Base-by-base conservation (phyloP, 208 protist genomes). In the Herpetomonas tarakana region DNA sequence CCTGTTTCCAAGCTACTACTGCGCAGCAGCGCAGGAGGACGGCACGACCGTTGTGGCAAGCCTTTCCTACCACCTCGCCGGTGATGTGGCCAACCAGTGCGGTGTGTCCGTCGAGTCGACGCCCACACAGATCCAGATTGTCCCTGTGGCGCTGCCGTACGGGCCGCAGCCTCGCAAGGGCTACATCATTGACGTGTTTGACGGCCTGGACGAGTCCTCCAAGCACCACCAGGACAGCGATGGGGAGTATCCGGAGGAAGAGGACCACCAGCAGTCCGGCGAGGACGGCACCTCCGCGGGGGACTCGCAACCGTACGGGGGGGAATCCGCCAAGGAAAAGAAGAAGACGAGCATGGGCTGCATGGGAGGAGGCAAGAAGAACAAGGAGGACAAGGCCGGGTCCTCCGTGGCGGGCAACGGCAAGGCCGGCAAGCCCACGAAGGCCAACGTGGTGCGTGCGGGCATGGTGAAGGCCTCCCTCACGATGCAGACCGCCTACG, bases 1-100 rank as follows among this genome's bases (percentile, higher is more conserved):
- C 44, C 44, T 49, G 44, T 49, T 49, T 18, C 44, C 44, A 4
- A 49, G 44, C 44, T 49, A 49, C 44, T 49, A 24, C 44, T 49
- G 44, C 44, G 19, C 16, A 4, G 19, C 44, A 4, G 44, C 6
- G 16, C 44, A 4, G 16, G 44, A 11, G 44, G 44, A 22, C 44
- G 19, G 44, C 16, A 49, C 44, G 44, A 6, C 11, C 19, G 9
- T 24, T 11, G 44, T 49, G 16, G 44, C 16, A 4, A 11, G 44
- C 44, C 44, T 49, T 4, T 12, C 44, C 44, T 49, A 49, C 19
- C 16, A 24, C 44, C 44, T 49, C 16, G 6, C 44, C 44, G 44
- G 16, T 18, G 19, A 22, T 18, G 16, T 49, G 11, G 44, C 44
- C 16, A 22, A 4, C 16, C 16, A 11, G 44, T 49, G 44, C 19